Evolutionary conservation across 73 alveolate genomes (phyloP).

Genomic region (Blepharisma japonicum): DNA sequence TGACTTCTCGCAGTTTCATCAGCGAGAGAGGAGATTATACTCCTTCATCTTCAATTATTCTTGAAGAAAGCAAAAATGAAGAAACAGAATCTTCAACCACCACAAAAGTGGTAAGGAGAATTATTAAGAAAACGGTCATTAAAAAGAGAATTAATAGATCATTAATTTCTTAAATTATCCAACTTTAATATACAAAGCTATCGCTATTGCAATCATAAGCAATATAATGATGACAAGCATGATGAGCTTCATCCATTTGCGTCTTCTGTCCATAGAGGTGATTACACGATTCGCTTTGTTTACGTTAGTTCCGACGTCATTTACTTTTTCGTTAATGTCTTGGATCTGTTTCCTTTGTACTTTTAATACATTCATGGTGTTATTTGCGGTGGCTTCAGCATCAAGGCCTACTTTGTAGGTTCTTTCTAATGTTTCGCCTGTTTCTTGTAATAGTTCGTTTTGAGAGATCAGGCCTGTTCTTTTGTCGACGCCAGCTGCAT

Average conservation of each 20-base stretch:
- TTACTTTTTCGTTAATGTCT: neutral
- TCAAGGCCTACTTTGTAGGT: neutral
- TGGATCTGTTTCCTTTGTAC: neutral
- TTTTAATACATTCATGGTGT: neutral
- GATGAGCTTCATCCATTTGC: conserved; percentile 5
- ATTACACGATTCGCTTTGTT: neutral
- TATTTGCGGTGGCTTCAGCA: neutral
- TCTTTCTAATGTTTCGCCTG: neutral
- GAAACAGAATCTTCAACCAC: too few species aligned
- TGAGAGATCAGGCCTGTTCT: neutral
- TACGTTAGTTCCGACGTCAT: conserved; percentile 19
- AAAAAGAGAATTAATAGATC: too few species aligned
- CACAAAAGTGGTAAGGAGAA: too few species aligned
- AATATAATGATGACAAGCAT: conserved; percentile 11
- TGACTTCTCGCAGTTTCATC: too few species aligned
- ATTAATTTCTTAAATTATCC: neutral
- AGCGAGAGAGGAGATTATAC: too few species aligned
- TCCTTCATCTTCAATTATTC: too few species aligned
- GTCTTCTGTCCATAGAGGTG: neutral
- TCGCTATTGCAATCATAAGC: conserved; percentile 1
- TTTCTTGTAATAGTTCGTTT: conserved; percentile 5
- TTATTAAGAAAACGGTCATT: too few species aligned
- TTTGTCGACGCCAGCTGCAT: neutral
- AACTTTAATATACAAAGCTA: conserved; percentile 6
- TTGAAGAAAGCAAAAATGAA: too few species aligned